Evolutionary conservation across 352 stramenopile genomes (phyloP), one percentile per base, ranked within the genome.

Genomic region (Paralagenidium karlingii): DNA sequence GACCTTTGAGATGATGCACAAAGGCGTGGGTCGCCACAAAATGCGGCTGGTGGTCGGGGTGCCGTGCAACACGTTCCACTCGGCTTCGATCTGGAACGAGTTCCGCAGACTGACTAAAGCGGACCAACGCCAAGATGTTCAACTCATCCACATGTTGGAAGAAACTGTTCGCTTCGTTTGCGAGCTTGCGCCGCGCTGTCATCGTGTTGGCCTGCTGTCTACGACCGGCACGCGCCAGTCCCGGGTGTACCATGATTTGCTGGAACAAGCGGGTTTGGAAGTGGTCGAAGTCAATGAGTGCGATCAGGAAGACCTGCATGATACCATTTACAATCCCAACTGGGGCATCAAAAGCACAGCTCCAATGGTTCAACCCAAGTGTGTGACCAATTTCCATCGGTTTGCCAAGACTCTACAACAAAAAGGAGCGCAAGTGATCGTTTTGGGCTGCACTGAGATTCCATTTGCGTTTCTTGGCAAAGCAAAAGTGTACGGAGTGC

Each of bases 311-410:
- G 74, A 81, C 28, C 53, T 84, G 10, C 67, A 84, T 38, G 74
- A 82, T 27, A 77, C 68, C 8, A 81, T 84, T 47, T 84, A 82
- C 47, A 66, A 84, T 42, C 67, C 50, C 7, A 56, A 53, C 12
- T 87, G 69, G 69, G 68, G 68, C 30, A 78, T 84, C 47, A 83
- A 87, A 57, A 82, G 69, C 52, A 79, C 66, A 2, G 68, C 70
- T 30, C 68, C 74, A 8, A 49, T 38, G 3, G 69, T 82, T 24
- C 75, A 70, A 10, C 43, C 58, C 3, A 58, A 50, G n/a, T 63
- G 55, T 19, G 55, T 73, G 11, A 47, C 57, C 21, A 84, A 82
- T 38, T 87, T 82, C 27, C 52, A 79, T 9, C 58, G 54, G 9
- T 87, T 80, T 29, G 67, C 66, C 2, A 40, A 51, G 16, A 42